Conservation (phyloP, 78 protist species). For the Ministeria vibrans region DNA sequence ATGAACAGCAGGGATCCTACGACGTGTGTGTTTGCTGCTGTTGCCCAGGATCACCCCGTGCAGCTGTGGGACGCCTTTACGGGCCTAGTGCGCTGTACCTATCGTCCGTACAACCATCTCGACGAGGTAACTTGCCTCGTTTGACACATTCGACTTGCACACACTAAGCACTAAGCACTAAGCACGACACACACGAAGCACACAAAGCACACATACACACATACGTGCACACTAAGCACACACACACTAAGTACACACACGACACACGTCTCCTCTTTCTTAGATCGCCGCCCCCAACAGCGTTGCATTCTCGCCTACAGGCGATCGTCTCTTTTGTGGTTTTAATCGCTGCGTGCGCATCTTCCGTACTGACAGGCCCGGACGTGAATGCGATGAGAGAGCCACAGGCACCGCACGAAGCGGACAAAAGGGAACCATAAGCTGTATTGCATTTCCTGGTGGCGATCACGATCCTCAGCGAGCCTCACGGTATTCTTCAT, state of each 20-base stretch:
- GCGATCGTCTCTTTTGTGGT: not conserved
- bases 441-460: conserved; percentile 10
- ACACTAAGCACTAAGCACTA: not conserved
- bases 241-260: not conserved
- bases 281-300: not conserved
- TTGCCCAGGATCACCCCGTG: conserved; percentile 19
- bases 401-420: not conserved
- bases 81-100: conserved; percentile 16
- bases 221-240: not conserved
- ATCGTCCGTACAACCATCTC: conserved; percentile 15
- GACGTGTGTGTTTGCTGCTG: not conserved
- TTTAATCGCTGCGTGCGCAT: conserved; percentile 2
- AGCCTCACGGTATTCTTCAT: too few relatives aligned
- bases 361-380: conserved; percentile 21
- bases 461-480: not conserved
- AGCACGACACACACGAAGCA: not conserved
- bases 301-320: conserved; percentile 6
- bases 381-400: not conserved
- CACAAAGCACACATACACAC: not conserved
- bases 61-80: conserved; percentile 32
- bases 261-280: not conserved
- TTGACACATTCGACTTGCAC: not conserved
- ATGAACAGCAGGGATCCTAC: not conserved
- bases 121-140: not conserved
- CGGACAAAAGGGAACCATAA: conserved; percentile 20